A percentile compares a stretch with the other conserved stretches of the same genome.
Conservation (phyloP, 768 basidiomycete genomes). For the Lentinula lateritia region DNA sequence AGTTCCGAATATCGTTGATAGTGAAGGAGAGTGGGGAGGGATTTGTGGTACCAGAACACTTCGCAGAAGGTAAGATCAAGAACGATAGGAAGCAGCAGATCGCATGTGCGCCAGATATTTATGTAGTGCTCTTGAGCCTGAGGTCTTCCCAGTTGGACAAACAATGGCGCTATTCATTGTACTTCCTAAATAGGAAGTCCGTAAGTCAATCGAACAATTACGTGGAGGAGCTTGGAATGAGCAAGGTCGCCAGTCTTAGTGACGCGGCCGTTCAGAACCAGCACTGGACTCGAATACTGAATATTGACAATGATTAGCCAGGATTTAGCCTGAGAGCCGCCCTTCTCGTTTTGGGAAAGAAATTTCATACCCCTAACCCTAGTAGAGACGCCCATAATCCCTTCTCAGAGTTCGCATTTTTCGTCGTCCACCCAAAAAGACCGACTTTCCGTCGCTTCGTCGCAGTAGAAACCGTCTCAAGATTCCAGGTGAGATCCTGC, state of each 20-base stretch:
- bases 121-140: neutral
- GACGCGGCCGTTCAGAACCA: too few relatives aligned
- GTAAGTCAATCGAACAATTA: too few relatives aligned
- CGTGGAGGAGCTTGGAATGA: too few relatives aligned
- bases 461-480: constrained; percentile 1
- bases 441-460: neutral
- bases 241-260: too few relatives aligned
- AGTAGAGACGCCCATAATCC: neutral
- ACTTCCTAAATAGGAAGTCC: neutral
- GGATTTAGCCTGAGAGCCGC: too few relatives aligned
- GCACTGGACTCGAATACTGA: too few relatives aligned
- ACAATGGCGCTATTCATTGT: constrained; percentile 2
- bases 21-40: neutral
- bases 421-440: neutral
- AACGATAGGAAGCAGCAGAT: neutral
- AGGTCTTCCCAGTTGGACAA: neutral
- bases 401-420: neutral
- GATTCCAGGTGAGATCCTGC: constrained; percentile 5
- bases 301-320: too few relatives aligned
- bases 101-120: too few relatives aligned
- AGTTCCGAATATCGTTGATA: neutral
- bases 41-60: neutral
- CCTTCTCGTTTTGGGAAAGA: too few relatives aligned
- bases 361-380: neutral
- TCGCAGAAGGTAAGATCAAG: neutral